Conservation (phyloP, 495 filamentous ascomycete species). For the Aspergillus sclerotioniger region DNA sequence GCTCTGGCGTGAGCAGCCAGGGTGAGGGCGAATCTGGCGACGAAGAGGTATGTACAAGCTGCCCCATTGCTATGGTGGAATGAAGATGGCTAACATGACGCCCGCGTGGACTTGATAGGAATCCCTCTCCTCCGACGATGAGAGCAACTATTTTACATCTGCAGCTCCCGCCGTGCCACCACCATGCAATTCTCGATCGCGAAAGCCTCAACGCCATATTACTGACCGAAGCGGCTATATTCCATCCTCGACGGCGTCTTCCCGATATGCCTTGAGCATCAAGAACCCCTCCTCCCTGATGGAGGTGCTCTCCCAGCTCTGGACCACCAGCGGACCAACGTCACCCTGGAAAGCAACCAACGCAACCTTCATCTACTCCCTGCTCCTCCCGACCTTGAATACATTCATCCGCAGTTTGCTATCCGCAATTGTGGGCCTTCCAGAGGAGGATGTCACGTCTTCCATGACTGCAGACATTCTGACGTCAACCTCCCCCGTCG, state of each 20-base stretch:
- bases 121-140: constrained; percentile 66
- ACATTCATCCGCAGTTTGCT: constrained; percentile 82
- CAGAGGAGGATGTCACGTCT: constrained; percentile 64
- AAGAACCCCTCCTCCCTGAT: constrained; percentile 70
- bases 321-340: constrained; percentile 84
- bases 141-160: constrained; percentile 83
- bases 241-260: constrained; percentile 34
- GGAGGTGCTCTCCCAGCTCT: constrained; percentile 78
- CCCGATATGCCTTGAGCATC: constrained; percentile 63
- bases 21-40: constrained; percentile 33
- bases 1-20: constrained; percentile 25
- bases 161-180: constrained; percentile 57
- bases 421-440: constrained; percentile 77
- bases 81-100: constrained; percentile 13
- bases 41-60: constrained; percentile 26
- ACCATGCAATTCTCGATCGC: constrained; percentile 52
- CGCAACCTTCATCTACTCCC: constrained; percentile 81
- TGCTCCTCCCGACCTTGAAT: constrained; percentile 81
- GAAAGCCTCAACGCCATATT: constrained; percentile 42
- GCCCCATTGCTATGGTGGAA: background rate
- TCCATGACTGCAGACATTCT: constrained; percentile 58
- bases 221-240: constrained; percentile 54
- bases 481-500: constrained; percentile 69
- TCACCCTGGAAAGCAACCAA: constrained; percentile 95
- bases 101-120: constrained; percentile 25